phyloP scores from a whole-genome alignment of 2,329 filamentous ascomycete genomes.

The Botrytis fabae region DNA sequence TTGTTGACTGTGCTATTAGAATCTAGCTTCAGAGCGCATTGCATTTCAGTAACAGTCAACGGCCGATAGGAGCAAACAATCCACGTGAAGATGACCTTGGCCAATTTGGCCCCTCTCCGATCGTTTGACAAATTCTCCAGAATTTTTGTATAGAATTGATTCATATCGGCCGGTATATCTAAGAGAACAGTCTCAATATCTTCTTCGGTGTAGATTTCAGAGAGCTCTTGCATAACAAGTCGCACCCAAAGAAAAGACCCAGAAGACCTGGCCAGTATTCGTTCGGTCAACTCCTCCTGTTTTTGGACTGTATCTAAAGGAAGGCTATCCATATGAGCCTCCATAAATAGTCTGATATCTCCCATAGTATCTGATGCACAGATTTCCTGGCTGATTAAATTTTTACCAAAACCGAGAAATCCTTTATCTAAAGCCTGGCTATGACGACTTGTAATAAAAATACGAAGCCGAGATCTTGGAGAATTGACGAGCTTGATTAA shows the following conservation, averaged over 20 bases:
- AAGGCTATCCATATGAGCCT: background rate
- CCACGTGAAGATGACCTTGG: conserved; percentile 39
- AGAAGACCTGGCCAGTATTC: conserved; percentile 14
- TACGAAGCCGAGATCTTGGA: background rate
- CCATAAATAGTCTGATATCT: background rate
- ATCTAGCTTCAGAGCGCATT: conserved; percentile 28
- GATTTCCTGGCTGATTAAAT: background rate
- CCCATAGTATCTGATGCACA: background rate
- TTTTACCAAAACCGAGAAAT: background rate
- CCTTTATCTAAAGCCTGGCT: conserved; percentile 4
- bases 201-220: conserved; percentile 16
- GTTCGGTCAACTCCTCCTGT: conserved; percentile 12
- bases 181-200: conserved; percentile 28
- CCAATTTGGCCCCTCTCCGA: conserved; percentile 35
- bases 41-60: conserved; percentile 36
- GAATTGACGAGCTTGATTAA: background rate
- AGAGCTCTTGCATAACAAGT: conserved; percentile 15
- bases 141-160: conserved; percentile 39
- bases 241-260: conserved; percentile 25
- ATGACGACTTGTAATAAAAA: background rate
- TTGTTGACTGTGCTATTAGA: conserved; percentile 28
- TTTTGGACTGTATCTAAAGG: background rate
- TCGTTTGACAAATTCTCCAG: background rate
- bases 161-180: conserved; percentile 37
- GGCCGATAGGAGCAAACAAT: conserved; percentile 32